A percentile compares a stretch with the other conserved stretches of the same genome.
Conservation (phyloP, 257 asterid genomes). For the Fraxinus anomala region DNA sequence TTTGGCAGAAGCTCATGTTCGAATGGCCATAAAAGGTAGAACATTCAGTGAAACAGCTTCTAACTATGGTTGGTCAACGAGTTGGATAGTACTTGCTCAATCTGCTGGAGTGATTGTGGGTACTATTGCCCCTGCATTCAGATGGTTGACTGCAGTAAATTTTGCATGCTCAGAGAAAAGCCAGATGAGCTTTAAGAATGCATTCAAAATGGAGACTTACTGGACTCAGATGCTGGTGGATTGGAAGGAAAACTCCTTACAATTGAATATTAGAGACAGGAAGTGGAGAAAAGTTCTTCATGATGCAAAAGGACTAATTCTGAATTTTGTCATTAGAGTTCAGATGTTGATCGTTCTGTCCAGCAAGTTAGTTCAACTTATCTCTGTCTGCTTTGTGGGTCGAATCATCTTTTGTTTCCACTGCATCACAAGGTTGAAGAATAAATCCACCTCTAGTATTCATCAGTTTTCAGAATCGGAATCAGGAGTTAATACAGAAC, state of each 20-base stretch:
- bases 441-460: neutral
- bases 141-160: conserved; percentile 34
- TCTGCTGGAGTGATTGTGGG: conserved; percentile 41
- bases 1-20: conserved; percentile 31
- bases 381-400: conserved; percentile 29
- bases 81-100: conserved; percentile 33
- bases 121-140: conserved; percentile 38
- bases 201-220: conserved; percentile 33
- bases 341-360: conserved; percentile 39
- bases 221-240: conserved; percentile 46
- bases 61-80: conserved; percentile 35
- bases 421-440: conserved; percentile 22
- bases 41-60: conserved; percentile 19
- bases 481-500: conserved; percentile 6
- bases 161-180: conserved; percentile 7
- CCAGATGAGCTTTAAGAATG: conserved; percentile 2
- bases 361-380: conserved; percentile 33
- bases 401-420: conserved; percentile 25
- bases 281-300: conserved; percentile 40
- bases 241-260: conserved; percentile 44
- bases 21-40: conserved; percentile 17
- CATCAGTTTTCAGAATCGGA: conserved; percentile 29
- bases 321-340: conserved; percentile 29
- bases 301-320: conserved; percentile 29
- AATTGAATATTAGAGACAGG: conserved; percentile 30